Evolutionary conservation across 805 yeast genomes (phyloP).

Genomic region (Candida tallmaniae): DNA sequence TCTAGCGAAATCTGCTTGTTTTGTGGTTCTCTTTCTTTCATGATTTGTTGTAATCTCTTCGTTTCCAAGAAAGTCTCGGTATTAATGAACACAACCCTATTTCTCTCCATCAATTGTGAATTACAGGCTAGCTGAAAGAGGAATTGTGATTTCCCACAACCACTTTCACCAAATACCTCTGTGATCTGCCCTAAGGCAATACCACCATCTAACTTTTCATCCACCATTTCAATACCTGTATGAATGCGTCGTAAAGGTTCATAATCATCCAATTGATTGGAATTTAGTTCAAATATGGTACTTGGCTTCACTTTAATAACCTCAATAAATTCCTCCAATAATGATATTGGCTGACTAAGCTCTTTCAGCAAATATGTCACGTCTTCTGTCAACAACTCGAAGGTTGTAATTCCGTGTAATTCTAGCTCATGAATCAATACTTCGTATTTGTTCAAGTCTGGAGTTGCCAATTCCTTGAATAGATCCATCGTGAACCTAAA

Average conservation of each 20-base stretch:
- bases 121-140: slow-evolving; percentile 60
- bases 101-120: slow-evolving; percentile 35
- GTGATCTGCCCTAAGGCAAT: slow-evolving; percentile 37
- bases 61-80: slow-evolving; percentile 78
- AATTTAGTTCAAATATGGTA: not conserved
- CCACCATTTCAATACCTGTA: slow-evolving; percentile 25
- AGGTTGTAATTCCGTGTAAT: slow-evolving; percentile 21
- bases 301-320: not conserved
- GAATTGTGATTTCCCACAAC: slow-evolving; percentile 83
- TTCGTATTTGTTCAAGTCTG: slow-evolving; percentile 10
- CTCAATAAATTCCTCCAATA: slow-evolving; percentile 16
- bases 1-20: slow-evolving; percentile 17
- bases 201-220: slow-evolving; percentile 27
- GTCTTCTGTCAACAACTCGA: slow-evolving; percentile 19
- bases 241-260: slow-evolving; percentile 8
- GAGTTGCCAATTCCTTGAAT: slow-evolving; percentile 1
- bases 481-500: slow-evolving; percentile 6
- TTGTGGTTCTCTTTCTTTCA: slow-evolving; percentile 13
- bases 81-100: slow-evolving; percentile 54
- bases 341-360: slow-evolving; percentile 23
- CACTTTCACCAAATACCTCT: slow-evolving; percentile 80
- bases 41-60: slow-evolving; percentile 42
- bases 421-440: slow-evolving; percentile 15
- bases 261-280: slow-evolving; percentile 4
- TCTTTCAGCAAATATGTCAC: slow-evolving; percentile 16